Percentiles rank a stretch among this genome's conserved stretches.
Conservation (phyloP, 129 eudicot genomes). For the Tagetes erecta region DNA sequence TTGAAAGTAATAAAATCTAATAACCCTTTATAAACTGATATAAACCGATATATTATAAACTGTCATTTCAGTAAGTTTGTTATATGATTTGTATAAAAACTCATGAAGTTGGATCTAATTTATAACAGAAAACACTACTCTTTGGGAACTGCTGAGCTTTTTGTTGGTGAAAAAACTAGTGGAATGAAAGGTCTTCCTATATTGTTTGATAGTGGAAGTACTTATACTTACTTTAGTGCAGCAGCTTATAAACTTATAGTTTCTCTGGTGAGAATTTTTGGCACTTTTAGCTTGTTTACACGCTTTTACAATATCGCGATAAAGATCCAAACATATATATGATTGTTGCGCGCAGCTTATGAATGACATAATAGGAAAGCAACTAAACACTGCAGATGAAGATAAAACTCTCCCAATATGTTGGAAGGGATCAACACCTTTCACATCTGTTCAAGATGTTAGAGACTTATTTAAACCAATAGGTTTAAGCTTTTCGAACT, state of each 20-base stretch:
- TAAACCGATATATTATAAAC: too few relatives aligned
- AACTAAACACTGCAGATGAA: constrained; percentile 47
- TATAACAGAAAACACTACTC: constrained; percentile 61
- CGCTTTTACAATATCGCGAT: neutral
- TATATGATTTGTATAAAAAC: too few relatives aligned
- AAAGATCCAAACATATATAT: constrained; percentile 3
- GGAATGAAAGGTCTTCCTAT: constrained; percentile 58
- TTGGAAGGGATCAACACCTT: constrained; percentile 82
- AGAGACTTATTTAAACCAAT: constrained; percentile 57
- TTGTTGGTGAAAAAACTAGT: constrained; percentile 49
- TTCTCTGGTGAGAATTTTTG: constrained; percentile 43
- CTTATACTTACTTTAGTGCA: constrained; percentile 66
- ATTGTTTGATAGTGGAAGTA: constrained; percentile 88
- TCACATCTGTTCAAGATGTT: constrained; percentile 57
- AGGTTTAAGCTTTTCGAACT: constrained; percentile 40
- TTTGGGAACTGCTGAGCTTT: constrained; percentile 67
- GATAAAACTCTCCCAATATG: constrained; percentile 74
- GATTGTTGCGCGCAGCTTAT: constrained; percentile 44
- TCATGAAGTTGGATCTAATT: too few relatives aligned
- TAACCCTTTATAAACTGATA: too few relatives aligned
- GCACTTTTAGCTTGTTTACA: neutral
- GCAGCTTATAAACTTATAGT: constrained; percentile 48
- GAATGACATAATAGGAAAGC: constrained; percentile 46
- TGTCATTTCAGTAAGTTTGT: too few relatives aligned
- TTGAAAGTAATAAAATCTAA: too few relatives aligned